Evolutionary conservation across 2,329 filamentous ascomycete species (phyloP).

Genomic region (Ploettnerulaceae sp.): DNA sequence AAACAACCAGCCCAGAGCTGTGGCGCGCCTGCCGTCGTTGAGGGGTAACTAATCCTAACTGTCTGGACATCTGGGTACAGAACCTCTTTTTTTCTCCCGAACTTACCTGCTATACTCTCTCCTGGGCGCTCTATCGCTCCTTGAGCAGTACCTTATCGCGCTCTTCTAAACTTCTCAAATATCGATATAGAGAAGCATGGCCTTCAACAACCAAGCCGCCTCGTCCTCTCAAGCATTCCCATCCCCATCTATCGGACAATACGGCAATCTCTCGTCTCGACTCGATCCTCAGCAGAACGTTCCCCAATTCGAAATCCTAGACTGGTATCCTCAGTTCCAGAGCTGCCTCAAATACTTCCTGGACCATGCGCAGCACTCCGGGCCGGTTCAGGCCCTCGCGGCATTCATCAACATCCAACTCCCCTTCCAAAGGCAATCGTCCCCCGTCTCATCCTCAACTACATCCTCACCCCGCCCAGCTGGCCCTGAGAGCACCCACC

Average conservation of each 20-base stretch:
- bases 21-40: background rate
- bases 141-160: background rate
- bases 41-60: constrained; percentile 1
- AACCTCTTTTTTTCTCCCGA: background rate
- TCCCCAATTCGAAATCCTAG: constrained; percentile 68
- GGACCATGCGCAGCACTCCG: constrained; percentile 81
- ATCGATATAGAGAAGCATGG: constrained; percentile 17
- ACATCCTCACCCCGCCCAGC: constrained; percentile 35
- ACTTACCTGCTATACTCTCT: too few species aligned
- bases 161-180: constrained; percentile 3
- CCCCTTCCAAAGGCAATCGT: constrained; percentile 66
- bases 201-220: constrained; percentile 20
- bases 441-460: constrained; percentile 42
- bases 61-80: background rate
- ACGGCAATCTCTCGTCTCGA: constrained; percentile 18
- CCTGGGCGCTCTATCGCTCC: background rate
- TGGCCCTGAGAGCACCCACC: constrained; percentile 27
- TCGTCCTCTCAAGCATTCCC: constrained; percentile 15
- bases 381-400: constrained; percentile 78
- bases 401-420: constrained; percentile 89
- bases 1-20: too few species aligned
- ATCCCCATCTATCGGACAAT: constrained; percentile 13
- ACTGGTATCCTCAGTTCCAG: constrained; percentile 89
- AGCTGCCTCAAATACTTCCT: constrained; percentile 89
- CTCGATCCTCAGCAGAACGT: constrained; percentile 10